Evolutionary conservation across 2,329 filamentous ascomycete species (phyloP).

Genomic region (Chrysosporium queenslandicum): DNA sequence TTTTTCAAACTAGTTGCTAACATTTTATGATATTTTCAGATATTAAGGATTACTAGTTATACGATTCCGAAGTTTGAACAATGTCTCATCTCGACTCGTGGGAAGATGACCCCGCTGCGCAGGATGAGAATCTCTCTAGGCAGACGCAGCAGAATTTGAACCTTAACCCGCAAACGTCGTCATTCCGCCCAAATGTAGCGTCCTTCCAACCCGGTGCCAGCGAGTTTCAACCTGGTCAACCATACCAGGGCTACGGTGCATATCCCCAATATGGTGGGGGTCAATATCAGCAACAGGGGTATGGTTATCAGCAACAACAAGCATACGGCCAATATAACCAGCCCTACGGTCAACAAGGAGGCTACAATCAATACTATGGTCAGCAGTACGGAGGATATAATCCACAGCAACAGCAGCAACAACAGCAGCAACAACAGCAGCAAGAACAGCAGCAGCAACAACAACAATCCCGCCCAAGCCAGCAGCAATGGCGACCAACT

Average conservation of each 20-base stretch:
- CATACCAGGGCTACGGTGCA: conserved; percentile 50
- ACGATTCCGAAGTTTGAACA: no score
- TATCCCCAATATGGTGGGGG: conserved; percentile 40
- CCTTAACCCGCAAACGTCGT: conserved; percentile 49
- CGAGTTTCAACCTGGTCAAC: conserved; percentile 62
- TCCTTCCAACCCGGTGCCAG: conserved; percentile 65
- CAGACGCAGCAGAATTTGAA: conserved; percentile 69
- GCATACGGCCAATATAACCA: conserved; percentile 27
- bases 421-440: conserved; percentile 39
- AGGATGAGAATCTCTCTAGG: conserved; percentile 66
- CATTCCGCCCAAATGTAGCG: conserved; percentile 57
- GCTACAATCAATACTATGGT: conserved; percentile 38
- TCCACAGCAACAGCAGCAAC: conserved; percentile 30
- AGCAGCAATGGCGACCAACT: conserved; percentile 31
- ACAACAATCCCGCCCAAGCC: conserved; percentile 28
- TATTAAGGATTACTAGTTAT: no score
- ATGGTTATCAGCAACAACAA: conserved; percentile 41
- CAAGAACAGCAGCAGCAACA: conserved; percentile 35
- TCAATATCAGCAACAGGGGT: conserved; percentile 42
- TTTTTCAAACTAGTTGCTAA: background rate
- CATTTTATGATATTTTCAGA: no score
- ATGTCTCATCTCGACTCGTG: conserved; percentile 93
- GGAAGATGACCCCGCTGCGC: conserved; percentile 74
- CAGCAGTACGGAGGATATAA: conserved; percentile 38
- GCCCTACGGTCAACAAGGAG: conserved; percentile 38